Conservation (phyloP, 345 rosid species). For the Syzygium jambos region DNA sequence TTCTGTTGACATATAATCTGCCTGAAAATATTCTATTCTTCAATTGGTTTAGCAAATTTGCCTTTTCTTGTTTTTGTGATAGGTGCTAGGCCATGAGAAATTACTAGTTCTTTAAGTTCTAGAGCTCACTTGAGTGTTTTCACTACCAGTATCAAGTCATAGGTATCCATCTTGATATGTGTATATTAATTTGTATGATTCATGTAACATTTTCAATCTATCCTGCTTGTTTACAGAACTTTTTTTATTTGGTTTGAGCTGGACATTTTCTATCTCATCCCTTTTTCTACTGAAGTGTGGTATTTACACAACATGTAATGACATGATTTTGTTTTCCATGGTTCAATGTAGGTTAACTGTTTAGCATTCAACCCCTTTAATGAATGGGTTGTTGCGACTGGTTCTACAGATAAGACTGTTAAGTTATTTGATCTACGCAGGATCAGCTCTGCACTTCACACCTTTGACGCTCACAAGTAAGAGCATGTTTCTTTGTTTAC, state of each 20-base stretch:
- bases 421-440: constrained; percentile 91
- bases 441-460: constrained; percentile 76
- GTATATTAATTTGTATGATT: not conserved
- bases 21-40: not conserved
- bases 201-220: not conserved
- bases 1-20: not conserved
- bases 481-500: not conserved
- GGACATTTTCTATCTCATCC: not conserved
- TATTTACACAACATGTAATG: not conserved
- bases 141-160: not conserved
- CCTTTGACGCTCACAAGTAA: constrained; percentile 95
- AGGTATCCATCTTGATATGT: not conserved
- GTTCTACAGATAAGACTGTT: constrained; percentile 97
- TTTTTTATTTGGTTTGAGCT: not conserved
- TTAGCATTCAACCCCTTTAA: constrained; percentile 97
- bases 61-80: not conserved
- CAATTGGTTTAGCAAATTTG: not conserved
- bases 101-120: not conserved
- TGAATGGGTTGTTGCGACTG: constrained; percentile 98
- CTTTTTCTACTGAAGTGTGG: not conserved
- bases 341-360: constrained; percentile 70
- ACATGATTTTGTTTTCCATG: not conserved
- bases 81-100: not conserved
- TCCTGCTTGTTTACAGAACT: not conserved
- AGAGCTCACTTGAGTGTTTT: not conserved